Evolutionary conservation across 139 green algal species (phyloP), one percentile per base, ranked within the genome.

Genomic region (Mesotaenium endlicherianum): DNA sequence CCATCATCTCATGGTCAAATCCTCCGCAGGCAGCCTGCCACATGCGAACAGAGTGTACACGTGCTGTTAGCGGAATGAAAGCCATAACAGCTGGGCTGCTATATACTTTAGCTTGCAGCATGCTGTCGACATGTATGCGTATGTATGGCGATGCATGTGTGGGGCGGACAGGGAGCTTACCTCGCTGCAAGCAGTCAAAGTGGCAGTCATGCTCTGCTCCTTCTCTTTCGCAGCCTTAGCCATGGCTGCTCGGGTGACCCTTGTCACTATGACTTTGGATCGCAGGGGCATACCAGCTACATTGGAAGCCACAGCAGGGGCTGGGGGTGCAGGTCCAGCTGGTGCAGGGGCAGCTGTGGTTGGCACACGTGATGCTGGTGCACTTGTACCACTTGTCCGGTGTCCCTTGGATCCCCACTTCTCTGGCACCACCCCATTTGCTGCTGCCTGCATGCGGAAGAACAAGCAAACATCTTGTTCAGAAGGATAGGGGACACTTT

Each of bases 161-260:
- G 42, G n/a, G 69, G 42, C 69, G 42, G 14, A n/a, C 3, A 40
- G 30, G 42, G 40, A 26, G 69, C 20, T 55, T 70, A 68, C 71
- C 76, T 83, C 76, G 40, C 57, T 78, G 45, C 57, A 34, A 36
- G 76, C 59, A 40, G 76, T 78, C 36, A 83, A 26, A 44, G 39
- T 49, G 40, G 60, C 67, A 79, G 76, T 83, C 76, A 83, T 75
- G 76, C 44, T 83, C 44, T 68, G 59, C 60, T 72, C 60, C 11
- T 72, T 72, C 11, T 72, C 60, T 72, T 72, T 72, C 11, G 60
- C 60, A 40, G 60, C 60, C 11, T 72, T 36, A 40, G 43, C 8
- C 8, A 38, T 14, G 5, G 60, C 60, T 40, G 60, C 11, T 72
- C 43, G 41, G 6, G 60, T 64, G 26, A n/a, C 53, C 53, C 53